Conservation (phyloP, 176 grass and related monocot genomes). For the Calamus simplicifolius region DNA sequence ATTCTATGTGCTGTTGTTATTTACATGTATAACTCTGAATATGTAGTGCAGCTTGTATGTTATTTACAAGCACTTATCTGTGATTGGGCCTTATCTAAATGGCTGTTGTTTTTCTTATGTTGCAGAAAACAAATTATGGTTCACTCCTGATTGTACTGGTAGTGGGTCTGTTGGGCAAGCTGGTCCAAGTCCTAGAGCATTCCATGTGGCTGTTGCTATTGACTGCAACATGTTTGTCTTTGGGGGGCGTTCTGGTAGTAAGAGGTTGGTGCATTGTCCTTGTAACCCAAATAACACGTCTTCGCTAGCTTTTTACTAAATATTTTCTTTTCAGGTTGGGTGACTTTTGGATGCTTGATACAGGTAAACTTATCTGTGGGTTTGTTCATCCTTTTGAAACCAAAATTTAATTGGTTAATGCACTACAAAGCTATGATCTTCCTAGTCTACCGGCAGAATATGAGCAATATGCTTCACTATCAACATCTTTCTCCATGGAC, state of each 20-base stretch:
- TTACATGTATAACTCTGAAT: no score
- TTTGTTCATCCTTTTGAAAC: no score
- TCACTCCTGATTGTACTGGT: slow-evolving; percentile 72
- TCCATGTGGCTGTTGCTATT: slow-evolving; percentile 69
- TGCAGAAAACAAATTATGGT: slow-evolving; percentile 86
- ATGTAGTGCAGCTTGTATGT: no score
- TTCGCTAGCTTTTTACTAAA: no score
- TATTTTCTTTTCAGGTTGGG: slow-evolving; percentile 48
- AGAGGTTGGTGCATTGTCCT: slow-evolving; percentile 36
- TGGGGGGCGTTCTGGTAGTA: slow-evolving; percentile 67
- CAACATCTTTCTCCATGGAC: no score
- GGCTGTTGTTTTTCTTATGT: slow-evolving; percentile 3
- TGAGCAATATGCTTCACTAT: no score
- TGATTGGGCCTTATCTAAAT: background rate
- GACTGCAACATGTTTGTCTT: slow-evolving; percentile 80
- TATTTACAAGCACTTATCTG: background rate
- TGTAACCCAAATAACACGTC: no score
- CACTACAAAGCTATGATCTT: no score
- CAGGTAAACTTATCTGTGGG: slow-evolving; percentile 26
- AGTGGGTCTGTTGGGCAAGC: slow-evolving; percentile 52
- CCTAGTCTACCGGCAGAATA: no score
- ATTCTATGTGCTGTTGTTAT: no score
- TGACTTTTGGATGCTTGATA: slow-evolving; percentile 99
- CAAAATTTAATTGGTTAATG: no score
- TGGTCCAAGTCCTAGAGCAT: slow-evolving; percentile 68